phyloP scores from a whole-genome alignment of 2,329 filamentous ascomycete species.

The Diplodia seriata region DNA sequence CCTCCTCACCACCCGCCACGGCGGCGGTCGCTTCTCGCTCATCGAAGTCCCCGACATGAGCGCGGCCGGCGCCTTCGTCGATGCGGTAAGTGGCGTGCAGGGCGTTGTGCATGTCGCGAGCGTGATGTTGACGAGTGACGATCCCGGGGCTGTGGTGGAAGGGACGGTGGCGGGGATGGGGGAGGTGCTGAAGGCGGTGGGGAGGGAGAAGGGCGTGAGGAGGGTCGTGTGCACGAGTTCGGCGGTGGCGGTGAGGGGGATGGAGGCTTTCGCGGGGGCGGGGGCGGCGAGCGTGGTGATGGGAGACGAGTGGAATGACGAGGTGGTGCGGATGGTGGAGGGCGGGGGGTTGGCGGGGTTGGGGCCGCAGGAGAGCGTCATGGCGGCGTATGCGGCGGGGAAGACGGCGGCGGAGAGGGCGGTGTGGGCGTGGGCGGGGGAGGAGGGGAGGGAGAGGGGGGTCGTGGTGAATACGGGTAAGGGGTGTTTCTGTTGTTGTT shows the following conservation, averaged over 20 bases:
- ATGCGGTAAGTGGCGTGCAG: background rate
- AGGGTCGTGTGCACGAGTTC: background rate
- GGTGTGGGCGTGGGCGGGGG: background rate
- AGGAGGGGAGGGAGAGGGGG: constrained; percentile 52
- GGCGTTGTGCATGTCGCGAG: background rate
- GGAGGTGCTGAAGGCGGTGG: background rate
- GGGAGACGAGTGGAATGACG: background rate
- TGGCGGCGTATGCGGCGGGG: constrained; percentile 53
- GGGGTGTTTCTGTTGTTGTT: background rate
- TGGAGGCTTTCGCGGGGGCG: background rate
- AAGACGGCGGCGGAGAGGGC: constrained; percentile 42
- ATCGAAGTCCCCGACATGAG: background rate
- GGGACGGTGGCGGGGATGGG: background rate
- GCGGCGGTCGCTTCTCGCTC: background rate
- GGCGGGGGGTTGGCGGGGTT: no score
- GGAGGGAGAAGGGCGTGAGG: no score
- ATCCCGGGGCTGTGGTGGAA: background rate
- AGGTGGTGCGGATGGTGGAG: background rate
- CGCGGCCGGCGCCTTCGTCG: background rate
- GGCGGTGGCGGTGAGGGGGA: background rate
- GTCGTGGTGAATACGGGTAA: constrained; percentile 27
- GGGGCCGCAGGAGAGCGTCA: constrained; percentile 28
- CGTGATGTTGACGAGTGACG: no score
- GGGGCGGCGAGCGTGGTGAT: background rate
- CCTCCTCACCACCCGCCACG: background rate